Evolutionary conservation across 768 basidiomycete genomes (phyloP).

Genomic region (Pluteus cervinus): DNA sequence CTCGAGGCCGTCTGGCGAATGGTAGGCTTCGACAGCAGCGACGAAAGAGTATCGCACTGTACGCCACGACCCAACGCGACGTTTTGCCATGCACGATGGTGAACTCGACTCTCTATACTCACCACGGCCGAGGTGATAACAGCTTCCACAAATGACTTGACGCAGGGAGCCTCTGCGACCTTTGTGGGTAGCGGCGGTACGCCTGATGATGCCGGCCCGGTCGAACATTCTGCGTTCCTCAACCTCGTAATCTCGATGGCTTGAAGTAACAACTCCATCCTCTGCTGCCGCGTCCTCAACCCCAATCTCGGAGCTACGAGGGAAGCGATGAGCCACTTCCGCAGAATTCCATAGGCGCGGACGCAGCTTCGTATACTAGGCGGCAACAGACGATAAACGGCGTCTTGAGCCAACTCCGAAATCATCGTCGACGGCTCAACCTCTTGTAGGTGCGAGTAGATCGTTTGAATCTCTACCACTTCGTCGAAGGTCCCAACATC

Average conservation of each 20-base stretch:
- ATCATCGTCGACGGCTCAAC: slow-evolving; percentile 69
- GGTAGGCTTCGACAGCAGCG: slow-evolving; percentile 48
- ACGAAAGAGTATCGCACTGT: slow-evolving; percentile 53
- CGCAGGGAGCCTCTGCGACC: slow-evolving; percentile 51
- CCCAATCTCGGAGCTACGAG: slow-evolving; percentile 62
- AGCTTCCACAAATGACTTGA: slow-evolving; percentile 78
- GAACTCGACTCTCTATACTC: slow-evolving; percentile 74
- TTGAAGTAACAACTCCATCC: slow-evolving; percentile 68
- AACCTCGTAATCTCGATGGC: slow-evolving; percentile 71
- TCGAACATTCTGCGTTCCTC: slow-evolving; percentile 40
- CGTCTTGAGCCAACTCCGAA: slow-evolving; percentile 64
- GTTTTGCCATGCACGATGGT: slow-evolving; percentile 72
- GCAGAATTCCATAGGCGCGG: slow-evolving; percentile 67
- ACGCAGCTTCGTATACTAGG: slow-evolving; percentile 72
- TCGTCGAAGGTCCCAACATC: slow-evolving; percentile 55
- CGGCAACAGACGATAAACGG: slow-evolving; percentile 67
- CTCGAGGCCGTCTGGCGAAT: slow-evolving; percentile 37
- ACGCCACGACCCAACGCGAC: slow-evolving; percentile 59
- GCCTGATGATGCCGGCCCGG: too few species aligned
- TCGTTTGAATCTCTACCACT: slow-evolving; percentile 69
- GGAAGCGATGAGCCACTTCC: slow-evolving; percentile 74
- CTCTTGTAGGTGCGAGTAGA: slow-evolving; percentile 68
- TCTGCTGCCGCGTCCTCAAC: slow-evolving; percentile 53
- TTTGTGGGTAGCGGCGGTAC: slow-evolving; percentile 27
- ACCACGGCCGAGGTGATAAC: slow-evolving; percentile 70